A percentile compares a stretch with the other conserved stretches of the same genome.
These are phyloP conservation scores for Asterochloris erici DNA, from an alignment of 139 green algal genomes.

Conservation along the genomic window DNA sequence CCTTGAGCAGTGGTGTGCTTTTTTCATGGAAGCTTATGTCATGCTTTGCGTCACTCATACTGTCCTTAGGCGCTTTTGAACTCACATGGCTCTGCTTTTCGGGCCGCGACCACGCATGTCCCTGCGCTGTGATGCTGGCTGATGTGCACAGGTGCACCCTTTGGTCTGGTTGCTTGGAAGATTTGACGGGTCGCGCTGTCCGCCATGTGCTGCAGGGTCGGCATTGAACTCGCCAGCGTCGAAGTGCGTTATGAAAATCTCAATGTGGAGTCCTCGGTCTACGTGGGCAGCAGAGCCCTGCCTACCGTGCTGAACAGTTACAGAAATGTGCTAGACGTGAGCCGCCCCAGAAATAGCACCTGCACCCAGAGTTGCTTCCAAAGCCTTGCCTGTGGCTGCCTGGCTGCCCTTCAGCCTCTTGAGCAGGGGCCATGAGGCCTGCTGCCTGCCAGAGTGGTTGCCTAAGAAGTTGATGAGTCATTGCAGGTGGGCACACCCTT, in stretches of 20 bases:
- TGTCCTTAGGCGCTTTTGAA: neutral
- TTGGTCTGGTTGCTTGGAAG: too few relatives aligned
- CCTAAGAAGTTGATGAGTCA: too few relatives aligned
- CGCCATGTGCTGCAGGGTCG: conserved; percentile 7
- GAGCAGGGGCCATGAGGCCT: too few relatives aligned
- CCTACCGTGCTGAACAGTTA: conserved; percentile 31
- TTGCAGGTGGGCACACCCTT: too few relatives aligned
- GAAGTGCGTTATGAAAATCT: conserved; percentile 34
- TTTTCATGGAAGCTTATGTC: too few relatives aligned
- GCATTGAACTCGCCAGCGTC: neutral
- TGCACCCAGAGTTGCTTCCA: too few relatives aligned
- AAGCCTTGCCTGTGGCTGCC: too few relatives aligned
- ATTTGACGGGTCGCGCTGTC: neutral
- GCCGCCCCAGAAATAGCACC: too few relatives aligned
- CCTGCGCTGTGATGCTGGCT: neutral
- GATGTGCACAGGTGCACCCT: neutral
- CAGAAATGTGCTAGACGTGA: conserved; percentile 22
- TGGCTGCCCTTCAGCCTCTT: too few relatives aligned
- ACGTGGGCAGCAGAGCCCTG: conserved; percentile 22
- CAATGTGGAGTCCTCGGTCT: conserved; percentile 20
- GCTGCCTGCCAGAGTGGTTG: too few relatives aligned
- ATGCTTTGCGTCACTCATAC: neutral
- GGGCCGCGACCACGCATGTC: neutral
- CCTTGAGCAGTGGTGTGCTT: too few relatives aligned
- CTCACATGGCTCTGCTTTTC: neutral